A percentile compares a stretch with the other conserved stretches of the same genome.
phyloP scores from a whole-genome alignment of 192 early-diverging fungal genomes.

The Oehlia diaphana region DNA sequence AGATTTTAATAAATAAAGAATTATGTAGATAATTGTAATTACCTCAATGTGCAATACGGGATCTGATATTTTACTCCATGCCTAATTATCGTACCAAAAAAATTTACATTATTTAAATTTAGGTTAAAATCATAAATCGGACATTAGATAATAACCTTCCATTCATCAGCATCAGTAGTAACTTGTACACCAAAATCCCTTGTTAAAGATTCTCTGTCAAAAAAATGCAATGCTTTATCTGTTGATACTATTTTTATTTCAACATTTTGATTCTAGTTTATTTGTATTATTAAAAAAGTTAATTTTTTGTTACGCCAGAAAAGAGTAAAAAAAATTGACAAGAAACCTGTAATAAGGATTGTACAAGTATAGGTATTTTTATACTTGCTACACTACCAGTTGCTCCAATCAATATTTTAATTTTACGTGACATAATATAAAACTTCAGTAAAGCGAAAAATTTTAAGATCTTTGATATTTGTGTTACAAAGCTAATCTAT shows the following conservation, averaged over 20 bases:
- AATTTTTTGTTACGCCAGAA: neutral
- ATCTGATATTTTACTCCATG: constrained; percentile 82
- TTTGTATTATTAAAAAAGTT: neutral
- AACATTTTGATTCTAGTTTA: constrained; percentile 42
- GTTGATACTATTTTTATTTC: constrained; percentile 83
- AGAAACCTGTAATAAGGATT: constrained; percentile 45
- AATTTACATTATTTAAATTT: neutral
- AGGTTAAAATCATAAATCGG: too few relatives aligned
- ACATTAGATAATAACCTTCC: constrained; percentile 53
- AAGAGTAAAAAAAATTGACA: neutral
- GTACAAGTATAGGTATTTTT: constrained; percentile 79
- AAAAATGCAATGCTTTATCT: constrained; percentile 83
- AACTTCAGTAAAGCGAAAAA: too few relatives aligned
- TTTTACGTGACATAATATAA: neutral
- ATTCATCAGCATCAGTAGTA: constrained; percentile 87
- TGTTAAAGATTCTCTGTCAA: constrained; percentile 56
- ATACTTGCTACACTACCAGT: constrained; percentile 92
- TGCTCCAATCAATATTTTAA: constrained; percentile 63
- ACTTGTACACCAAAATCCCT: constrained; percentile 45
- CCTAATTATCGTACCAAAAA: constrained; percentile 35
- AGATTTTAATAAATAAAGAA: too few relatives aligned
- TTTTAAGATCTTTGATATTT: too few relatives aligned
- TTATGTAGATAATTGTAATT: constrained; percentile 8
- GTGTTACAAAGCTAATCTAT: too few relatives aligned
- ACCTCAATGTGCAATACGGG: constrained; percentile 95